A percentile compares a stretch with the other conserved stretches of the same genome.
Evolutionary conservation across 2,329 filamentous ascomycete genomes (phyloP).

Genomic region (Grosmannia clavigera): DNA sequence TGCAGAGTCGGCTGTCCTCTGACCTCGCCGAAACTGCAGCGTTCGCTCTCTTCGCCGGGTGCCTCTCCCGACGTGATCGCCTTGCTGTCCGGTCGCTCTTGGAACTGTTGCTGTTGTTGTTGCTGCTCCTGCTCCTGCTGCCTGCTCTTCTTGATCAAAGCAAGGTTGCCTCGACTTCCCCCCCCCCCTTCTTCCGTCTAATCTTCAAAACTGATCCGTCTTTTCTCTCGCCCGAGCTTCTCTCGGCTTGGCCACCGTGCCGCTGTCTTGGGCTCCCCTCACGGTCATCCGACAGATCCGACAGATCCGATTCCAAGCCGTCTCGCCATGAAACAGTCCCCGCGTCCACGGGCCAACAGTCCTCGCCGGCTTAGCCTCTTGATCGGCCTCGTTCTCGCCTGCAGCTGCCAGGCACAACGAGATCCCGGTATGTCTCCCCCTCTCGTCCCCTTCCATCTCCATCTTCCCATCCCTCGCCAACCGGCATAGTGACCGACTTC

Average conservation of each 20-base stretch:
- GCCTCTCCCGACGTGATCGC: neutral
- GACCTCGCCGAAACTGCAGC: too few species aligned
- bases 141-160: too few species aligned
- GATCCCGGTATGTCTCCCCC: conserved; percentile 6
- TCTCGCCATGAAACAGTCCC: neutral
- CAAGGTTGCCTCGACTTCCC: too few species aligned
- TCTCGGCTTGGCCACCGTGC: neutral
- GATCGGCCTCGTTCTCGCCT: neutral
- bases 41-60: too few species aligned
- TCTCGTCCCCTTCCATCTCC: neutral
- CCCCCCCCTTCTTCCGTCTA: neutral
- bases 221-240: neutral
- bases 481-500: conserved; percentile 40
- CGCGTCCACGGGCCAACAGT: neutral
- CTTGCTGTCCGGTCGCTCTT: neutral
- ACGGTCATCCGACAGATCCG: neutral
- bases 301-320: too few species aligned
- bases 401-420: neutral
- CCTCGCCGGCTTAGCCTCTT: neutral
- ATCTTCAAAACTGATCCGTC: neutral
- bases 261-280: neutral
- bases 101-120: too few species aligned
- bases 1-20: too few species aligned
- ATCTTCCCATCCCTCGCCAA: neutral
- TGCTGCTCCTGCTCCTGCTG: too few species aligned